phyloP scores from a whole-genome alignment of 768 basidiomycete genomes.

The Russula emetica region DNA sequence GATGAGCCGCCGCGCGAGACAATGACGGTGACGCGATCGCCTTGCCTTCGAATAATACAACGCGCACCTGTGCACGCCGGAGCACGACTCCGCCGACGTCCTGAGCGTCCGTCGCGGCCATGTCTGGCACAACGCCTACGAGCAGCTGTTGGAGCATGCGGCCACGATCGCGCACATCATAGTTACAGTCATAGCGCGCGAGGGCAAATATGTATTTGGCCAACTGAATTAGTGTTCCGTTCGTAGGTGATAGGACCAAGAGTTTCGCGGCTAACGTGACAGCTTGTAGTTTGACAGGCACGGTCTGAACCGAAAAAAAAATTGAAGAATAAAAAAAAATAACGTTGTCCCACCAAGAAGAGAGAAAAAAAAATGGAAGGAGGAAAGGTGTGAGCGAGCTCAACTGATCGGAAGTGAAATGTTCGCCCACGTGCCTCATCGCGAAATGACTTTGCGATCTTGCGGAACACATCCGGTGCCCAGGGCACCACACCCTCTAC shows the following conservation, averaged over 20 bases:
- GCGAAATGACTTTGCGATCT: slow-evolving; percentile 64
- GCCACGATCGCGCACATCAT: slow-evolving; percentile 87
- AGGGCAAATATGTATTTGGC: slow-evolving; percentile 73
- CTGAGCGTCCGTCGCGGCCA: slow-evolving; percentile 26
- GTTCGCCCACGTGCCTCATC: slow-evolving; percentile 51
- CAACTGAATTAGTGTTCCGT: slow-evolving; percentile 49
- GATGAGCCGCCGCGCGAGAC: slow-evolving; percentile 31
- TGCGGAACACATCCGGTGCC: slow-evolving; percentile 89
- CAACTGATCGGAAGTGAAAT: not conserved
- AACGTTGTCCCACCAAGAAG: not conserved
- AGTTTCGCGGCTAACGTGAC: slow-evolving; percentile 86
- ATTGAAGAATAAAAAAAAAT: not conserved
- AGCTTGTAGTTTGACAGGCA: slow-evolving; percentile 75
- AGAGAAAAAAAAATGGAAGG: not conserved
- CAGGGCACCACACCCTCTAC: slow-evolving; percentile 64
- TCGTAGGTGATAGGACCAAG: slow-evolving; percentile 58
- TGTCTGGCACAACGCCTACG: slow-evolving; percentile 41
- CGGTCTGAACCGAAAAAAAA: slow-evolving; percentile 40
- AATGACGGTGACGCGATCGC: slow-evolving; percentile 33
- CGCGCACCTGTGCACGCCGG: slow-evolving; percentile 72
- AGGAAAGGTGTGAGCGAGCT: not conserved
- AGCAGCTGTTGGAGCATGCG: slow-evolving; percentile 75
- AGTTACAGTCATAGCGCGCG: slow-evolving; percentile 83
- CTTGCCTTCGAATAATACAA: slow-evolving; percentile 80
- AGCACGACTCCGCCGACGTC: slow-evolving; percentile 64